These are phyloP conservation scores for Pseudopithomyces chartarum DNA, from an alignment of 2,329 filamentous ascomycete species.

Conservation along the genomic window DNA sequence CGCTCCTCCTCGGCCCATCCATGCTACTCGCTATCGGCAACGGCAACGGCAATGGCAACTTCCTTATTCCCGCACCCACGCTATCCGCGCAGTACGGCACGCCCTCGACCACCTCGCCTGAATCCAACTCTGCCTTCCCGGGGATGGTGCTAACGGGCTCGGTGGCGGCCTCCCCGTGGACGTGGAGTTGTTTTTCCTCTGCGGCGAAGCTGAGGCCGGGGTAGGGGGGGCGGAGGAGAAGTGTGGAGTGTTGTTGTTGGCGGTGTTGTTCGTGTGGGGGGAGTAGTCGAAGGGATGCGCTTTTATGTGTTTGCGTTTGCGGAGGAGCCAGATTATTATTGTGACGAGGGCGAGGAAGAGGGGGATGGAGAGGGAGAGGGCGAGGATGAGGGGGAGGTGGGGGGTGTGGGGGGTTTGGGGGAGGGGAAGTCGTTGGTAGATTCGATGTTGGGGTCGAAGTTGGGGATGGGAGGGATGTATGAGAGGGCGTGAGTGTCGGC, in stretches of 20 bases:
- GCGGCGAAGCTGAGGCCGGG: constrained; percentile 22
- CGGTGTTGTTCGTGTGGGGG: constrained; percentile 15
- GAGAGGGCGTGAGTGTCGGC: too few relatives aligned
- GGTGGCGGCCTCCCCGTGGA: constrained; percentile 26
- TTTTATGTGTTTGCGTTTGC: constrained; percentile 34
- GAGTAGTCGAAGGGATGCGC: constrained; percentile 14
- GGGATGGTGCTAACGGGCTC: constrained; percentile 32
- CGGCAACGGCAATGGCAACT: too few relatives aligned
- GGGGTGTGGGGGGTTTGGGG: constrained; percentile 13
- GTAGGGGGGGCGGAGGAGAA: constrained; percentile 17
- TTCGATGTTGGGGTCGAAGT: constrained; percentile 26
- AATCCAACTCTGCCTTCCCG: constrained; percentile 37
- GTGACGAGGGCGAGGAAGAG: constrained; percentile 36
- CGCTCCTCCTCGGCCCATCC: too few relatives aligned
- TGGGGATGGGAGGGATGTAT: too few relatives aligned
- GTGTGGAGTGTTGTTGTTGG: constrained; percentile 12
- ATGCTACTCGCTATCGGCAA: too few relatives aligned
- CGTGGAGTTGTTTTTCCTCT: constrained; percentile 23
- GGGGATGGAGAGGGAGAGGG: constrained; percentile 43
- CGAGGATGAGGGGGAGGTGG: constrained; percentile 40
- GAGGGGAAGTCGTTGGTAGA: constrained; percentile 10
- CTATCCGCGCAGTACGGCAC: constrained; percentile 34
- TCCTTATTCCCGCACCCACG: constrained; percentile 38
- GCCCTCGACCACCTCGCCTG: constrained; percentile 33
- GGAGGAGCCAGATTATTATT: constrained; percentile 38